These are phyloP conservation scores for Torulaspora gathmanii DNA, from an alignment of 805 yeast genomes.

Conservation along the genomic window DNA sequence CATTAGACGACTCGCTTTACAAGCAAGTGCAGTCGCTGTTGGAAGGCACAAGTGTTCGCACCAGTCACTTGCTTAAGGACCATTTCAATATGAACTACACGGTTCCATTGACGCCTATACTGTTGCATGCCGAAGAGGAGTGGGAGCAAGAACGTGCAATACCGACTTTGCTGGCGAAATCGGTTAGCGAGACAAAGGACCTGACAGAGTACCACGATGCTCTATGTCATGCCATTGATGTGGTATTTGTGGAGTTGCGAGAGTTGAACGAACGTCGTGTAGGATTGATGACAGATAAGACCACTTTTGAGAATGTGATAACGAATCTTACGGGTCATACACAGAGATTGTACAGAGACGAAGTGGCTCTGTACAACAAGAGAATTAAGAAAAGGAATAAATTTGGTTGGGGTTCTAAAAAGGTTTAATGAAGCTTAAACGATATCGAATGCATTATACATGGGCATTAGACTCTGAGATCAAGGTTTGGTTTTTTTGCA, in stretches of 20 bases:
- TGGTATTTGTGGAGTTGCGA: constrained; percentile 30
- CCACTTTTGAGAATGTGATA: constrained; percentile 78
- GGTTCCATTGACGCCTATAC: constrained; percentile 18
- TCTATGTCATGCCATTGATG: constrained; percentile 27
- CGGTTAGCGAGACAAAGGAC: constrained; percentile 11
- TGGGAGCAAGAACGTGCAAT: constrained; percentile 17
- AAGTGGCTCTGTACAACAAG: constrained; percentile 36
- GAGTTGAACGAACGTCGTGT: constrained; percentile 40
- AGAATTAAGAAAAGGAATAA: constrained; percentile 21
- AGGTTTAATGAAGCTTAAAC: constrained; percentile 1
- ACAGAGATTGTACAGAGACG: constrained; percentile 63
- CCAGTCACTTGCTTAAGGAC: constrained; percentile 18
- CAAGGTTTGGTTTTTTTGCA: constrained; percentile 52
- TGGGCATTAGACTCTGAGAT: constrained; percentile 38
- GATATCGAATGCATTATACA: constrained; percentile 5
- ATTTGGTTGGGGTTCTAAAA: constrained; percentile 18
- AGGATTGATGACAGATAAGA: constrained; percentile 57
- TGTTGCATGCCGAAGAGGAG: constrained; percentile 16
- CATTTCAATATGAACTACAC: constrained; percentile 18
- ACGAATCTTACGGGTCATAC: constrained; percentile 89
- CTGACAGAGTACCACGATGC: constrained; percentile 27
- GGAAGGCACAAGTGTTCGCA: constrained; percentile 5
- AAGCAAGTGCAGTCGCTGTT: constrained; percentile 10
- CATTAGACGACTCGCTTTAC: constrained; percentile 23
- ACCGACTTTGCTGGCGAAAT: constrained; percentile 17